Percentiles rank a stretch among this genome's conserved stretches.
Evolutionary conservation across 2,329 filamentous ascomycete species (phyloP).

Genomic region (Penicillium griseofulvum): DNA sequence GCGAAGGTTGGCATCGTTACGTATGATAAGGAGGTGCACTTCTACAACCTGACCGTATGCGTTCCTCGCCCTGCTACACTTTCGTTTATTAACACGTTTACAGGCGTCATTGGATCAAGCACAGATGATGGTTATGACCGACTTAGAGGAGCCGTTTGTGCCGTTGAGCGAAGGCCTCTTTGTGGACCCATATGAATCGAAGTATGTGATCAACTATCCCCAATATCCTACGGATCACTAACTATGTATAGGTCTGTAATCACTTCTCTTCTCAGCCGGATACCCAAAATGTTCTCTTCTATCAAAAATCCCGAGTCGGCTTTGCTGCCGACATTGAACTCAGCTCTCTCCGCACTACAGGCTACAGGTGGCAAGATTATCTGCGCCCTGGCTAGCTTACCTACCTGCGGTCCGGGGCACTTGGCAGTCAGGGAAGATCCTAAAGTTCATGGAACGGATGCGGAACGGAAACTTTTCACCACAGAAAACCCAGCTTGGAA

Average conservation of each 20-base stretch:
- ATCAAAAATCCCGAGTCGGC: slow-evolving; percentile 91
- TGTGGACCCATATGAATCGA: slow-evolving; percentile 89
- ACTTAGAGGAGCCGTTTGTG: slow-evolving; percentile 94
- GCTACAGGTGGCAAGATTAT: slow-evolving; percentile 89
- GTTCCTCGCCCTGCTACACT: slow-evolving; percentile 9
- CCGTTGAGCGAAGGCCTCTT: slow-evolving; percentile 89
- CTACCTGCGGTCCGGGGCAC: slow-evolving; percentile 85
- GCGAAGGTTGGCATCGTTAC: slow-evolving; percentile 93
- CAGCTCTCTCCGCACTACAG: slow-evolving; percentile 78
- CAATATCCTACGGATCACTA: slow-evolving; percentile 18
- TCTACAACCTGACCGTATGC: slow-evolving; percentile 88
- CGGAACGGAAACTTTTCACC: slow-evolving; percentile 85
- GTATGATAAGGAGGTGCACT: slow-evolving; percentile 94
- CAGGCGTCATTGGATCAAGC: slow-evolving; percentile 76
- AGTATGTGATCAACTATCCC: slow-evolving; percentile 45
- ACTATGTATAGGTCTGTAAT: slow-evolving; percentile 63
- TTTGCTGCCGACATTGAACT: slow-evolving; percentile 77
- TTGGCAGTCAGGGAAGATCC: slow-evolving; percentile 84
- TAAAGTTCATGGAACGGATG: slow-evolving; percentile 80
- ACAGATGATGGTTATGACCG: slow-evolving; percentile 98
- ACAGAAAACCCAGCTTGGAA: slow-evolving; percentile 88
- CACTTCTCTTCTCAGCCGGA: slow-evolving; percentile 74
- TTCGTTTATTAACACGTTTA: slow-evolving; percentile 22
- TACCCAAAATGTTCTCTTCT: slow-evolving; percentile 81
- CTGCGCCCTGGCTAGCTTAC: slow-evolving; percentile 80